Evolutionary conservation across 345 rosid genomes (phyloP), one percentile per base, ranked within the genome.

Genomic region (Theobroma cacao): DNA sequence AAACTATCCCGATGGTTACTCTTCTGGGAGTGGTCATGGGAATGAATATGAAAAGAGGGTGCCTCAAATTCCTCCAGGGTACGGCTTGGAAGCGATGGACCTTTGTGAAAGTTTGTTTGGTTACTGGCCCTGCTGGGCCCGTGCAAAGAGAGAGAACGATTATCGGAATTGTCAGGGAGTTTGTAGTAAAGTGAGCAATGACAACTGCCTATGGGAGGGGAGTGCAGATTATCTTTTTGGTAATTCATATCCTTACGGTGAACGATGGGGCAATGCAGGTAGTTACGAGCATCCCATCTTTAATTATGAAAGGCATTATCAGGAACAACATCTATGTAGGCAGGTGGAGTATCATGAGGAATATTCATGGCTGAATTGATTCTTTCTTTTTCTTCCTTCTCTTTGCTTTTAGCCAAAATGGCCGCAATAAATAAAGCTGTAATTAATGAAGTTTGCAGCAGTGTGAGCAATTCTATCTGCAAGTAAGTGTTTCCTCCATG

Each of bases 161-260:
- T 70, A 69, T 59, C 77, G 72, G 14, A 84, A 75, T 52, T 31
- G 72, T 48, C 80, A 47, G 58, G 80, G 61, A 61, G 74, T 48
- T 81, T 36, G 69, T 40, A 71, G 81, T 28, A 75, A 82, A 78
- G 82, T 79, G 41, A 78, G 74, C 67, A 43, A 76, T 1, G 84
- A 76, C 28, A 48, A 69, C 48, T 79, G 80, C 66, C 88, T 81
- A 11, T 89, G 93, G 96, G 81, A 89, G 63, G 80, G 77, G 24
- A 86, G 92, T 67, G 89, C 91, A 2, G 93, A 92, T 85, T 92
- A 87, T 81, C 82, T 92, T 63, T 94, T 94, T 11, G 98, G 98
- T 9, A 90, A 79, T 69, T 79, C 86, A 31, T 59, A 91, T 75
- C 96, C 97, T 1, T 89, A 92, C 0, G 86, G 43, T 0, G 83